Evolutionary conservation across 371 early-diverging fungal genomes (phyloP), one percentile per base, ranked within the genome.

Genomic region (Coemansia linderi): DNA sequence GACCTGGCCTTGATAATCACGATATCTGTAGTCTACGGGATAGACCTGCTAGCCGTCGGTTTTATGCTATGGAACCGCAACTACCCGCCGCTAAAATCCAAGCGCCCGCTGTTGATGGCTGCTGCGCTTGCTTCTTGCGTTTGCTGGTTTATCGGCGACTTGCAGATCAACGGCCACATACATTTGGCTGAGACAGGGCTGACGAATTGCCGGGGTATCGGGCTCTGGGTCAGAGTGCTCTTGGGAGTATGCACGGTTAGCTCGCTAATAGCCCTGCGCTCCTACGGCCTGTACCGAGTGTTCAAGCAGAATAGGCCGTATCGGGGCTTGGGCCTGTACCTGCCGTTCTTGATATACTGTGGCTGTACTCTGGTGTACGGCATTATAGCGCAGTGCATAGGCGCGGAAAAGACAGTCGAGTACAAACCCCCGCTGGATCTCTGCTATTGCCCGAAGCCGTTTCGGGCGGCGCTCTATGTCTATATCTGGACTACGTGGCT

Each of bases 11-110:
- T 72, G 22, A 62, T 72, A 36, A 67, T 67, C 17, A 31, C 68
- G 6, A 38, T 75, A 9, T 68, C 75, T 0, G 19, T 31, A 9
- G 48, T 75, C 7, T 79, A 71, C 60, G 60, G 40, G n/a, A 54
- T 79, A 10, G 64, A 79, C 62, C 50, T 75, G 2, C 0, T 71
- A 2, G 79, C 71, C 27, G 59, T 65, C 1, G 15, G 65, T 7
- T 78, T 61, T 36, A 66, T 78, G 65, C 65, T 78, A 1, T 59
- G 29, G 33, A 70, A 78, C 56, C 71, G 71, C 22, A 57, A 50
- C 24, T 78, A 78, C 15, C 75, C 79, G 46, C 79, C 79, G 5
- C 24, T 78, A n/a, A 70, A 71, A 29, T 74, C 71, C 50, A 78
- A 78, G 39, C 59, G 64, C 59, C 75, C 75, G 0, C 5, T 70